phyloP scores from a whole-genome alignment of 2,329 filamentous ascomycete genomes.

The Biscogniauxia mediterranea region DNA sequence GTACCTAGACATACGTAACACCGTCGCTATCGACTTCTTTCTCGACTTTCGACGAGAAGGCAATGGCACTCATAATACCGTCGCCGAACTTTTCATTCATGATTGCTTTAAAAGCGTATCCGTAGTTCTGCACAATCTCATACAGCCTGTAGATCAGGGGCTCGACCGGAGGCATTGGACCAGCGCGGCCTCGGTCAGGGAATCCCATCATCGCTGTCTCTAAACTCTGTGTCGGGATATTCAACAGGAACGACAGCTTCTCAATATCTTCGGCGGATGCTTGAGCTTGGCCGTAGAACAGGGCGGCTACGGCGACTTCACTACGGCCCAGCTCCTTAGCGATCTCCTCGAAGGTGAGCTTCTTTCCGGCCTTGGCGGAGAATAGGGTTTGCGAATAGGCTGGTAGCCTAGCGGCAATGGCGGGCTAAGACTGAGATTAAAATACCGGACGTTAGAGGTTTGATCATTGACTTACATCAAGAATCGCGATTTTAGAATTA shows the following conservation, averaged over 20 bases:
- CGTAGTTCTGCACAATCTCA: conserved; percentile 96
- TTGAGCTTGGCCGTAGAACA: conserved; percentile 87
- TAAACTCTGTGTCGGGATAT: conserved; percentile 55
- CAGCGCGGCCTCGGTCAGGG: conserved; percentile 75
- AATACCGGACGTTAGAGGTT: neutral
- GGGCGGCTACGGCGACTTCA: conserved; percentile 80
- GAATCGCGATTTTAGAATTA: conserved; percentile 25
- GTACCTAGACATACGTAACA: conserved; percentile 46
- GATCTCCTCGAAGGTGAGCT: conserved; percentile 77
- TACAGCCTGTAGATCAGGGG: conserved; percentile 87
- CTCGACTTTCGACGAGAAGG: conserved; percentile 86
- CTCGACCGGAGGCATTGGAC: conserved; percentile 82
- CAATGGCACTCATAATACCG: conserved; percentile 96
- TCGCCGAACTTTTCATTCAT: conserved; percentile 93
- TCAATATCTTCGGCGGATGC: conserved; percentile 67
- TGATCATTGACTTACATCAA: conserved; percentile 26
- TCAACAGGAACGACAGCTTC: conserved; percentile 65
- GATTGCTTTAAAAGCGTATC: conserved; percentile 92
- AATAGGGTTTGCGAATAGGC: conserved; percentile 72
- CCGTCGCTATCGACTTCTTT: conserved; percentile 89
- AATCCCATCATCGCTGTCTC: conserved; percentile 66
- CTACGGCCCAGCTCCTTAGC: conserved; percentile 70
- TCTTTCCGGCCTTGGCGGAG: conserved; percentile 72
- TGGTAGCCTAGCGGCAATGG: conserved; percentile 68
- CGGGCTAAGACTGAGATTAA: conserved; percentile 45